phyloP scores from a whole-genome alignment of 208 protist species.

The Acanthamoeba culbertsoni region DNA sequence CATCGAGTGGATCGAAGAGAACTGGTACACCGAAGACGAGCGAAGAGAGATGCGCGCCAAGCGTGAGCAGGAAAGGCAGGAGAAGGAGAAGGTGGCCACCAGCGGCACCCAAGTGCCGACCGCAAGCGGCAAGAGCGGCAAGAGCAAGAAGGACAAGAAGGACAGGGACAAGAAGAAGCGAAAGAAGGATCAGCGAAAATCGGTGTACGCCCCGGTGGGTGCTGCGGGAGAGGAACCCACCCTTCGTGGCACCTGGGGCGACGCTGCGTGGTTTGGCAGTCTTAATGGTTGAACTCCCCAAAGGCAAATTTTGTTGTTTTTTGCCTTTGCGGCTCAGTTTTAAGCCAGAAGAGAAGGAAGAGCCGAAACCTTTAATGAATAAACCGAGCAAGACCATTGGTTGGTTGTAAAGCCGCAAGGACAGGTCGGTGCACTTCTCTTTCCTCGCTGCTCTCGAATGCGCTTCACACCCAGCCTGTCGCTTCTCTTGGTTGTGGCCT shows the following conservation, averaged over 20 bases:
- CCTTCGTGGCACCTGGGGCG: neutral
- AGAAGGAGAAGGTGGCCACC: too few species aligned
- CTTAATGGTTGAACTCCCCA: too few species aligned
- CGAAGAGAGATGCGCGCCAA: neutral
- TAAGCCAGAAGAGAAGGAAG: neutral
- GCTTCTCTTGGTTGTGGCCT: neutral
- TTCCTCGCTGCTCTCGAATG: too few species aligned
- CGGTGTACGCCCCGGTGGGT: neutral
- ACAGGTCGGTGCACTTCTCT: too few species aligned
- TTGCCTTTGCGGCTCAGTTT: too few species aligned
- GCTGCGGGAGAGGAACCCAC: neutral
- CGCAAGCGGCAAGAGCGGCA: neutral
- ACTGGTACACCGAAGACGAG: slow-evolving; percentile 44
- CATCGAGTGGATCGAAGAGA: slow-evolving; percentile 36
- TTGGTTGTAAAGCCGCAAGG: too few species aligned
- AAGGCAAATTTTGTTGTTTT: too few species aligned
- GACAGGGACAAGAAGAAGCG: neutral
- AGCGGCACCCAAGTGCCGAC: too few species aligned
- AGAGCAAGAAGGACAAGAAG: neutral
- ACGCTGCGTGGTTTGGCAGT: slow-evolving; percentile 29
- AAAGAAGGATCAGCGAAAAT: neutral
- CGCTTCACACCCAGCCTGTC: neutral
- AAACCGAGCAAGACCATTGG: too few species aligned
- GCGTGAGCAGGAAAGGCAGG: neutral
- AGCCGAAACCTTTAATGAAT: too few species aligned